Base-by-base conservation (phyloP, 2,329 filamentous ascomycete genomes). In the Helotiales sp. region DNA sequence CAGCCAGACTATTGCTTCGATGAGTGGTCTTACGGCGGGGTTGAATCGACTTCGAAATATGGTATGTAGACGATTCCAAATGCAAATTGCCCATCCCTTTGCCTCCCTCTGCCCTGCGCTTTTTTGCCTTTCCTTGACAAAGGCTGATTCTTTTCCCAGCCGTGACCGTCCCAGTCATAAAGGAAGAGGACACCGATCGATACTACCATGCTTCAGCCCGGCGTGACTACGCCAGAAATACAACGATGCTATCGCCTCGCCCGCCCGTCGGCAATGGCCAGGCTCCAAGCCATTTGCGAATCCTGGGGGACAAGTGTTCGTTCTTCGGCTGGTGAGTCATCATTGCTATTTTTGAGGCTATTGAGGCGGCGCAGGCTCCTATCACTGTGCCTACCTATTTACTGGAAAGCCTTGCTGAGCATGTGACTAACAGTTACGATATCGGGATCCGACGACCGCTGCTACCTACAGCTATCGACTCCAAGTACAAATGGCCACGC, bases 251-350 rank as follows among this genome's bases (percentile, higher is more conserved):
- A 11, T 50, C 49, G 26, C 49, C 49, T 26, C 26, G 24, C 24
- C 45, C 22, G 3, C n/a, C 10, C 2, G 7, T n/a, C 49, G 24
- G 24, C 49, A 30, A 28, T 26, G 15, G 13, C 49, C 49, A 52
- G 49, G 49, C 49, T 52, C 49, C 49, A 28, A 30, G n/a, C 15
- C 17, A n/a, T 8, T 52, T 28, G 49, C 24, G 7, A 22, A 7
- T 8, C 49, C 49, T 30, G 49, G 49, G 49, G 22, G 26, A 30
- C 15, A 15, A 17, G 13, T 30, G 28, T 5, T n/a, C 15, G 24
- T 30, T n/a, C 49, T 30, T 65, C 50, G 55, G 22, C 61, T 65
- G 63, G 71, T 73, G 70, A 73, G 68, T 72, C 70, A 71, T 64
- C 30, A 61, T 34, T 13, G 57, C 52, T 65, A 45, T n/a, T 58